A percentile compares a stretch with the other conserved stretches of the same genome.
These are phyloP conservation scores for Sequoiadendron giganteum DNA, from an alignment of 75 land plant genomes.

Conservation along the genomic window DNA sequence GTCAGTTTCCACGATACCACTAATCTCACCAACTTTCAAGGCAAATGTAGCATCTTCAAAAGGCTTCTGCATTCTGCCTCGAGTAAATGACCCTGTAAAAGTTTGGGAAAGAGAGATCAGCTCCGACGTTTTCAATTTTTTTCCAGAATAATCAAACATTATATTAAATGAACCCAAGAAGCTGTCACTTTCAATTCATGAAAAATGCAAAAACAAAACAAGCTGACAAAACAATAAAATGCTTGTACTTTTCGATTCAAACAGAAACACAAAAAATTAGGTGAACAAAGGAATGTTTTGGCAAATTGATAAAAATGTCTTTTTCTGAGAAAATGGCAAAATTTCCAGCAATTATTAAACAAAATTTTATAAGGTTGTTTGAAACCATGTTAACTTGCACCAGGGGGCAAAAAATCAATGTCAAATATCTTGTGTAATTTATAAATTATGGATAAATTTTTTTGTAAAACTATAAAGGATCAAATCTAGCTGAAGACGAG, in stretches of 20 bases:
- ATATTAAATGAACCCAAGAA: background rate
- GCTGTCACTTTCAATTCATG: background rate
- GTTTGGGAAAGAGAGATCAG: background rate
- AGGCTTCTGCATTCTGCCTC: conserved; percentile 95
- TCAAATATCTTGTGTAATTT: too few relatives aligned
- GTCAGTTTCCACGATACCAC: conserved; percentile 91
- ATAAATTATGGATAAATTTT: too few relatives aligned
- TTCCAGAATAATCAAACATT: background rate
- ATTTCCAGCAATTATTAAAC: background rate
- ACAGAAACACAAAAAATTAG: background rate
- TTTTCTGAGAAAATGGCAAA: background rate
- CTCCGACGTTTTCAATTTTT: too few relatives aligned
- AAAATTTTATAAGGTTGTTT: background rate
- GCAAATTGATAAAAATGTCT: background rate
- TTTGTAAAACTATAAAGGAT: too few relatives aligned
- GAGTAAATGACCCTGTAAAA: conserved; percentile 73
- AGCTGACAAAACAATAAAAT: background rate
- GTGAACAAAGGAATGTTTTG: background rate
- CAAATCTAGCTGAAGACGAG: too few relatives aligned
- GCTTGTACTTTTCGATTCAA: background rate
- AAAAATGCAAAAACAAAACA: background rate
- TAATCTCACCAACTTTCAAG: conserved; percentile 85
- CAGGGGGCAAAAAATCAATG: too few relatives aligned
- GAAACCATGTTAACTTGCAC: too few relatives aligned
- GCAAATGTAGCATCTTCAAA: conserved; percentile 87